Conservation (phyloP, 2,329 filamentous ascomycete genomes). For the Dactylellina cionopaga region DNA sequence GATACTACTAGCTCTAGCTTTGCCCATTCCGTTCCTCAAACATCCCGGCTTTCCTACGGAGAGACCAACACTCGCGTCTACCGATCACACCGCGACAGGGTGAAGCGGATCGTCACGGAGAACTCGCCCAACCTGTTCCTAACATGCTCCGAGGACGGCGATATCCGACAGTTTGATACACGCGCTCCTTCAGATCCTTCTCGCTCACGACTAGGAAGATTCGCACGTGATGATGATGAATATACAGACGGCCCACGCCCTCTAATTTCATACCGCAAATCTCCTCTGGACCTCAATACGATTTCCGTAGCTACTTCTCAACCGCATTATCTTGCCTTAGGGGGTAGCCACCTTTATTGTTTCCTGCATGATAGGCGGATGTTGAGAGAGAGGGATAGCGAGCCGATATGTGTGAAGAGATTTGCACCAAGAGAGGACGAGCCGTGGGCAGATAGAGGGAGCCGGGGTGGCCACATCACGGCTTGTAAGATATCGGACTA, state of each 20-base stretch:
- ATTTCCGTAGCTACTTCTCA: conserved; percentile 75
- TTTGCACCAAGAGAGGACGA: conserved; percentile 72
- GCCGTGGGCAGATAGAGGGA: conserved; percentile 58
- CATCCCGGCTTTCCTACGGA: conserved; percentile 33
- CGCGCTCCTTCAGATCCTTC: conserved; percentile 67
- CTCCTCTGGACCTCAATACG: conserved; percentile 72
- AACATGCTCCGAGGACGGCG: conserved; percentile 76
- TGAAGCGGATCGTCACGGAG: conserved; percentile 76
- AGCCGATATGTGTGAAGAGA: conserved; percentile 71
- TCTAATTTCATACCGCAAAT: conserved; percentile 73
- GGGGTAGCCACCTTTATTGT: conserved; percentile 74
- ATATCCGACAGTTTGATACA: conserved; percentile 75
- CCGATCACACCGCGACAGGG: conserved; percentile 71
- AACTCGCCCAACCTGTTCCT: conserved; percentile 74
- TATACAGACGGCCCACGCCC: conserved; percentile 69
- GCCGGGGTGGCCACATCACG: conserved; percentile 69
- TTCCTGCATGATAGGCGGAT: conserved; percentile 76
- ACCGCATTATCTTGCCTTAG: conserved; percentile 75
- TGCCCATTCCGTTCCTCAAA: conserved; percentile 61
- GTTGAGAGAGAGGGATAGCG: conserved; percentile 69
- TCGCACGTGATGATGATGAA: conserved; percentile 61
- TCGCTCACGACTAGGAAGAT: conserved; percentile 37
- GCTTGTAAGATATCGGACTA: conserved; percentile 77
- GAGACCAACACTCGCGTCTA: conserved; percentile 66
- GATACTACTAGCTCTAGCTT: conserved; percentile 62